A percentile compares a stretch with the other conserved stretches of the same genome.
Evolutionary conservation across 140 eudicot species (phyloP).

Genomic region (Ambrosia hybrid): DNA sequence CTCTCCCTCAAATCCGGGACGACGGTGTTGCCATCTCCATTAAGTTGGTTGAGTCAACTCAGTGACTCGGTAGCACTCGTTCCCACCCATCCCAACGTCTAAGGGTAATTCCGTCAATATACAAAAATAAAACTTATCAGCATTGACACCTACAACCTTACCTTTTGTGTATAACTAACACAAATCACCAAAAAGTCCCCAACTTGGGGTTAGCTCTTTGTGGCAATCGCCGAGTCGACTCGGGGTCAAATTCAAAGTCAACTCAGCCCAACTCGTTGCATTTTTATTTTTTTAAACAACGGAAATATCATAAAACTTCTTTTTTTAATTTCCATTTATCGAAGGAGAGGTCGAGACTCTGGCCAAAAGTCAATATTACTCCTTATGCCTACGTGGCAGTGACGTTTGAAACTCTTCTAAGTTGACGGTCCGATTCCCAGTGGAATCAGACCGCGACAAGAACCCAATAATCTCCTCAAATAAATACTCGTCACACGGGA

Average conservation of each 20-base stretch:
- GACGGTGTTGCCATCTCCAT: conserved; percentile 48
- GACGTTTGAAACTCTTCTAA: conserved; percentile 67
- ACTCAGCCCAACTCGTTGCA: conserved; percentile 13
- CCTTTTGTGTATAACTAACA: conserved; percentile 14
- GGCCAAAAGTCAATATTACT: conserved; percentile 56
- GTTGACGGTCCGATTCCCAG: conserved; percentile 42
- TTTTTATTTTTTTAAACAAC: neutral
- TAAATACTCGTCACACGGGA: conserved; percentile 81
- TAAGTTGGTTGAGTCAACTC: conserved; percentile 24
- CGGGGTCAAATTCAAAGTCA: conserved; percentile 39
- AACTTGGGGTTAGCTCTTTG: conserved; percentile 16
- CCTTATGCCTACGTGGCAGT: conserved; percentile 54
- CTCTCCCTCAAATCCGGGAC: conserved; percentile 34
- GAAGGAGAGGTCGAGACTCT: conserved; percentile 70
- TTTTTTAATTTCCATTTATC: conserved; percentile 16
- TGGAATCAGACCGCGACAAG: conserved; percentile 62
- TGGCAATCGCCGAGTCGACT: conserved; percentile 32
- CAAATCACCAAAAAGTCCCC: conserved; percentile 29
- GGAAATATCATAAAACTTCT: neutral
- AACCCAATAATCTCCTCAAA: conserved; percentile 68
- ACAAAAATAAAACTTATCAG: conserved; percentile 8
- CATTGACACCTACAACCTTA: conserved; percentile 8
- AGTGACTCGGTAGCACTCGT: conserved; percentile 26
- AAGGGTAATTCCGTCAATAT: conserved; percentile 31
- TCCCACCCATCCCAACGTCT: conserved; percentile 28